These are phyloP conservation scores for Clarireedia monteithiana DNA, from an alignment of 2,329 filamentous ascomycete species.

Conservation along the genomic window DNA sequence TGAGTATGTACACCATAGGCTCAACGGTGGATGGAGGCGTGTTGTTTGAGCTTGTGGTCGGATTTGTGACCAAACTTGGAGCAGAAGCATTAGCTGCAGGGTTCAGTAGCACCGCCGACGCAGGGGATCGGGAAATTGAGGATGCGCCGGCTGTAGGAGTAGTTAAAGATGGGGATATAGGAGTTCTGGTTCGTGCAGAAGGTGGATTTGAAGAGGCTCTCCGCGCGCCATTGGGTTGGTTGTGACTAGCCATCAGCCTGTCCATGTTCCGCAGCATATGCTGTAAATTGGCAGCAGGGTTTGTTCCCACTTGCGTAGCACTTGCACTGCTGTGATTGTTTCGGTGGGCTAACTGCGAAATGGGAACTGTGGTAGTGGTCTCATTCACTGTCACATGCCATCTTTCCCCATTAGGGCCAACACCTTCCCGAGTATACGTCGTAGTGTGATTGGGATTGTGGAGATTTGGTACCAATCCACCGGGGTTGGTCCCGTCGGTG, in stretches of 20 bases:
- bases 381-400: slow-evolving; percentile 47
- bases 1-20: slow-evolving; percentile 52
- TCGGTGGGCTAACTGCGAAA: slow-evolving; percentile 11
- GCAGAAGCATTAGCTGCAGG: slow-evolving; percentile 3
- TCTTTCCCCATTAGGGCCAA: slow-evolving; percentile 43
- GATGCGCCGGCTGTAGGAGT: slow-evolving; percentile 1
- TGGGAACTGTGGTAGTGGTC: slow-evolving; percentile 26
- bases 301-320: neutral
- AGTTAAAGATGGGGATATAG: slow-evolving; percentile 3
- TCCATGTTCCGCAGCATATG: slow-evolving; percentile 22
- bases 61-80: neutral
- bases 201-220: slow-evolving; percentile 13
- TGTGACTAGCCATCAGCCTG: slow-evolving; percentile 16
- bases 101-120: neutral
- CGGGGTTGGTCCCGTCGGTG: slow-evolving; percentile 23
- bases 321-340: slow-evolving; percentile 13
- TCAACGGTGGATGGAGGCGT: slow-evolving; percentile 22
- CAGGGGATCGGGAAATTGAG: neutral
- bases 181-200: slow-evolving; percentile 5
- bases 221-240: slow-evolving; percentile 15
- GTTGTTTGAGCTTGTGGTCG: slow-evolving; percentile 13
- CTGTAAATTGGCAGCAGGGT: slow-evolving; percentile 22
- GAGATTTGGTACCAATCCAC: slow-evolving; percentile 24
- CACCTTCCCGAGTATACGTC: slow-evolving; percentile 40
- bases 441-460: slow-evolving; percentile 32